These are phyloP conservation scores for Calocera viscosa DNA, from an alignment of 768 basidiomycete species.

Conservation along the genomic window DNA sequence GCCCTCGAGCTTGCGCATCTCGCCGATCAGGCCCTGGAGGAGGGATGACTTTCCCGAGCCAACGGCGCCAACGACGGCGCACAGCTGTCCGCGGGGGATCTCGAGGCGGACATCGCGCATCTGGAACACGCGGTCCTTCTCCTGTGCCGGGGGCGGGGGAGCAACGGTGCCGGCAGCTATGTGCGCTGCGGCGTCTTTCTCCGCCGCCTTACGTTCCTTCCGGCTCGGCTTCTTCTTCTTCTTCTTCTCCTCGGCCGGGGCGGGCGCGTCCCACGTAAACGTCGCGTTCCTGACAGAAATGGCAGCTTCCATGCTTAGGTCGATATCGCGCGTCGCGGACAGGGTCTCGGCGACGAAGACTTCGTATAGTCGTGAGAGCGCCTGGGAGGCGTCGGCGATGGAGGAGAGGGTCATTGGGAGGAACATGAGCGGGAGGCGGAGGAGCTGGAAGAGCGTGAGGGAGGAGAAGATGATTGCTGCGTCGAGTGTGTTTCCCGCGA, in stretches of 20 bases:
- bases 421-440: conserved; percentile 72
- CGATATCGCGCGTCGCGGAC: conserved; percentile 43
- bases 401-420: conserved; percentile 43
- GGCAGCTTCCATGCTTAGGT: conserved; percentile 47
- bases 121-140: conserved; percentile 40
- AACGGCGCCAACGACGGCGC: conserved; percentile 76
- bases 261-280: conserved; percentile 80
- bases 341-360: conserved; percentile 78
- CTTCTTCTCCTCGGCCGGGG: conserved; percentile 26
- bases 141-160: conserved; percentile 19
- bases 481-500: conserved; percentile 52
- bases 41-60: conserved; percentile 57
- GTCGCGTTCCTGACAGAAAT: conserved; percentile 53
- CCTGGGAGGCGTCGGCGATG: conserved; percentile 77
- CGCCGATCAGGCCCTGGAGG: conserved; percentile 63
- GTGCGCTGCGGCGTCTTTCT: background rate
- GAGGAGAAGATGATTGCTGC: conserved; percentile 73
- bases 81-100: conserved; percentile 63
- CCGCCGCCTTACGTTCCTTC: conserved; percentile 17
- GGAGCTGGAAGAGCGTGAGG: conserved; percentile 69
- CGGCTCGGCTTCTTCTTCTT: conserved; percentile 30
- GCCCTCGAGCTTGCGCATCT: conserved; percentile 65
- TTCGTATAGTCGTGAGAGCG: conserved; percentile 56
- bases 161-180: conserved; percentile 4
- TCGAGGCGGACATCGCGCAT: conserved; percentile 50